Base-by-base conservation (phyloP, 2,329 filamentous ascomycete genomes). In the Allantophomopsis lycopodina region DNA sequence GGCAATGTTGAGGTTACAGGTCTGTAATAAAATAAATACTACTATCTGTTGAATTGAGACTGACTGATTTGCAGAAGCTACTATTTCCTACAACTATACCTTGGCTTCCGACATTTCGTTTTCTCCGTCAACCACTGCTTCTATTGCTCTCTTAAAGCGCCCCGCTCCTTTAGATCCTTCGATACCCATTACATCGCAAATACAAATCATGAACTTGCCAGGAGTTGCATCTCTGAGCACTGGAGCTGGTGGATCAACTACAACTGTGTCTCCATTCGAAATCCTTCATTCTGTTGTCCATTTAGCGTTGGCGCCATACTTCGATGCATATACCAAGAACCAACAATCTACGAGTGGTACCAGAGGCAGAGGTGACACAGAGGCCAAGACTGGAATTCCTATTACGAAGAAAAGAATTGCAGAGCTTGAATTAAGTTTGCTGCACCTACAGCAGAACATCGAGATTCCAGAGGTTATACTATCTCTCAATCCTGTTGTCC, bases 331-430 rank as follows among this genome's bases (percentile, higher is more conserved):
- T 59, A 93, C 88, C 42, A 89, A 87, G 63, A 82, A 71, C 46
- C 80, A 86, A 52, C 82, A 86, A 55, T 63, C 73, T 38, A 64
- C 65, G 42, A 74, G 73, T 54, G 76, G 77, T 13, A 65, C 69
- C 40, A 80, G 84, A 55, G 79, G 77, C 46, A 78, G 86, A 52
- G 75, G 82, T 15, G 88, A 96, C 53, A 78, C 84, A 38, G 91
- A 96, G 55, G 79, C 84, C 35, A 93, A 94, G 65, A 94, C 86
- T 14, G 91, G 91, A 44, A 88, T 98, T 46, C 87, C 91, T 13
- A 86, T 89, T n/a, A 89, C 91, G 15, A 94, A 94, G 69, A 94
- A 94, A 73, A 85, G 87, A 55, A 80, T 96, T 59, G 91, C 89
- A 38, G 93, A 99, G 59, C 64, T 99, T 49, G 88, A 94, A 59